Evolutionary conservation across 176 grass and related monocot genomes (phyloP), one percentile per base, ranked within the genome.

Genomic region (Avena eriantha): DNA sequence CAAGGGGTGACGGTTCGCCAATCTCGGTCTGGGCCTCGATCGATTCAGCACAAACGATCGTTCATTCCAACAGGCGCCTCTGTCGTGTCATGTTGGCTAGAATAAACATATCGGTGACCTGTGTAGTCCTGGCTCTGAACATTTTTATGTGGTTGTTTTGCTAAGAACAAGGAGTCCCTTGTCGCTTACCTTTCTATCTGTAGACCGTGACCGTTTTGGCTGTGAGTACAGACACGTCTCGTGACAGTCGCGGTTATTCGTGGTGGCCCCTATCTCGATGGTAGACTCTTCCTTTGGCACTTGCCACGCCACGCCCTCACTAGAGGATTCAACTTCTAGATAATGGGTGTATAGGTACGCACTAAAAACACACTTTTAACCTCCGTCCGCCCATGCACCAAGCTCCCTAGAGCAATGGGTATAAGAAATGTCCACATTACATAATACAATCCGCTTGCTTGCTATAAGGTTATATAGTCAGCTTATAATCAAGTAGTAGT

Each of bases 181-280:
- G 47, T 76, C 48, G 14, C 73, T 76, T 76, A 49, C 45, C 45
- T 46, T 17, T 49, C 22, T 22, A 74, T 26, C n/a, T 16, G 70
- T 26, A 48, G 43, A 48, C 70, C 43, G 70, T 73, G 70, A 73
- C 70, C 12, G n/a, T n/a, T 73, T 46, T 46, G n/a, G 48, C 46
- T 49, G 12, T 49, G 13, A 15, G 43, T 10, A 45, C 13, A 9
- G 2, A 73, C 5, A 29, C 73, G 48, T 53, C 39, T 41, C 39
- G 39, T 41, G 39, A 2, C 50, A 53, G 50, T 16, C 50, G 12
- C 26, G 53, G 53, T 69, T 34, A 35, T 8, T 5, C 43, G n/a
- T 45, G 0, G 11, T 16, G 21, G 26, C 12, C 43, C 12, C 5
- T 49, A 48, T 10, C 10, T 53, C 14, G 50, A 16, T 24, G 39